These are phyloP conservation scores for Saccharum hybrid DNA, from an alignment of 202 grass and related monocot species.

Conservation along the genomic window DNA sequence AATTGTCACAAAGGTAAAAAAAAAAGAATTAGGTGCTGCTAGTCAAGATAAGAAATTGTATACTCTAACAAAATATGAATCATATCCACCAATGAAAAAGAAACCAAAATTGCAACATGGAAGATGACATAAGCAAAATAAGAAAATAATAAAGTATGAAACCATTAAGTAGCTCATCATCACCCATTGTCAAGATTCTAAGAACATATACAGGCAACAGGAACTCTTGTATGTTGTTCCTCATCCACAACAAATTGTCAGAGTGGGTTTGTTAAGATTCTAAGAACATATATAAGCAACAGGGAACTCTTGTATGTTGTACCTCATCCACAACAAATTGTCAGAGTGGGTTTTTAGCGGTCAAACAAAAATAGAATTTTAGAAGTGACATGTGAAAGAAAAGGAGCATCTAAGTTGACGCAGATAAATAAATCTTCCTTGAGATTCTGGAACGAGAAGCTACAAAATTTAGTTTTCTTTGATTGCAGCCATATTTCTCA, in stretches of 20 bases:
- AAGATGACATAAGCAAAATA: conserved; percentile 16
- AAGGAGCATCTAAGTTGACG: conserved; percentile 14
- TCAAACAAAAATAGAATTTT: conserved; percentile 14
- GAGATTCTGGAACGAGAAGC: background rate
- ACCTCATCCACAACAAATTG: conserved; percentile 1
- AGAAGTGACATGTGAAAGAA: conserved; percentile 27
- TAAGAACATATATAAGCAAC: conserved; percentile 21
- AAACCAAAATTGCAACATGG: conserved; percentile 26
- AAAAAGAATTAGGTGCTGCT: background rate
- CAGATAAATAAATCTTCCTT: conserved; percentile 17
- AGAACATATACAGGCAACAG: conserved; percentile 15
- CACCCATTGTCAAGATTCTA: background rate
- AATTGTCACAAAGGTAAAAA: conserved; percentile 29
- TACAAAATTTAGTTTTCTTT: background rate
- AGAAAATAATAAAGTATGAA: conserved; percentile 18
- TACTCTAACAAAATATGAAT: conserved; percentile 30
- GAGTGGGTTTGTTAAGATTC: background rate
- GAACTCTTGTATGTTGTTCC: conserved; percentile 7
- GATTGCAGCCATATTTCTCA: conserved; percentile 21
- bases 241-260: conserved; percentile 14
- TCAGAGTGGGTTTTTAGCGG: background rate
- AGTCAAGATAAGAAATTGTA: conserved; percentile 27
- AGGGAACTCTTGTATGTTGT: conserved; percentile 12
- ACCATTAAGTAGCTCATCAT: conserved; percentile 10
- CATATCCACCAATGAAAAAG: conserved; percentile 11